phyloP scores from a whole-genome alignment of 2,329 filamentous ascomycete species.

The Cladosporium sp. region DNA sequence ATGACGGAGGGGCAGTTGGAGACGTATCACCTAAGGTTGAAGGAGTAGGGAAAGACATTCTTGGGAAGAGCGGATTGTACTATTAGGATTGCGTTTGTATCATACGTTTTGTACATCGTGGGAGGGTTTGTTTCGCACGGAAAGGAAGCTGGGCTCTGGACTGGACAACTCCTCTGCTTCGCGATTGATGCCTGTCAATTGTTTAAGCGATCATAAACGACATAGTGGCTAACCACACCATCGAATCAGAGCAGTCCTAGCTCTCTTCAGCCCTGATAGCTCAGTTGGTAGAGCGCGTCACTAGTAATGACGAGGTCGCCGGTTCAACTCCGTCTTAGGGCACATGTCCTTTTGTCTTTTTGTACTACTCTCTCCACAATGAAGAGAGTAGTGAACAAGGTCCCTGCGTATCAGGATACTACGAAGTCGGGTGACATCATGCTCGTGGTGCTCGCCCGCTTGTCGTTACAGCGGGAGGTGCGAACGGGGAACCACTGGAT shows the following conservation, averaged over 20 bases:
- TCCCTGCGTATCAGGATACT: background rate
- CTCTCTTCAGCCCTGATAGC: slow-evolving; percentile 12
- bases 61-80: background rate
- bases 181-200: no score
- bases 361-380: background rate
- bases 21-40: slow-evolving; percentile 58
- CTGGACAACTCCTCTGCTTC: no score
- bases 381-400: background rate
- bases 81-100: background rate
- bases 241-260: background rate
- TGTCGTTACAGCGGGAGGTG: background rate
- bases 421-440: background rate
- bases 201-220: background rate
- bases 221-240: background rate
- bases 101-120: background rate
- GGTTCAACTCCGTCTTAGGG: slow-evolving; percentile 19
- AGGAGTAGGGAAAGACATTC: background rate
- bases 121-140: no score
- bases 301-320: slow-evolving; percentile 19
- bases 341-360: background rate
- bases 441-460: background rate
- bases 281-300: slow-evolving; percentile 19
- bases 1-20: slow-evolving; percentile 62
- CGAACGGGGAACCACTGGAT: background rate
- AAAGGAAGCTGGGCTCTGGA: background rate